Evolutionary conservation across 345 rosid genomes (phyloP), one percentile per base, ranked within the genome.

Genomic region (Murraya koenigii): DNA sequence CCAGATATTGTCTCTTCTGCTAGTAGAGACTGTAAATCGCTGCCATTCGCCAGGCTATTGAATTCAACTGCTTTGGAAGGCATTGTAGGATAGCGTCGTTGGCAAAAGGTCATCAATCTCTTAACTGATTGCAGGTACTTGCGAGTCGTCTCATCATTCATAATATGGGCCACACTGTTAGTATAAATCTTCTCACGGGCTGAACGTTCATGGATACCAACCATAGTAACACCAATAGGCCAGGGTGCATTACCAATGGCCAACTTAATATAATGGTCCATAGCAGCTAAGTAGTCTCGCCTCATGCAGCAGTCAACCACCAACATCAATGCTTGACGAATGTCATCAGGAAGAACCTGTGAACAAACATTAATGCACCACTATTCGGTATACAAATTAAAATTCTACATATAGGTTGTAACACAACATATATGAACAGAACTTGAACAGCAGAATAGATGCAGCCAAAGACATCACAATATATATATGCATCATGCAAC

Each of bases 171-270:
- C 38, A 96, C 99, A 86, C 97, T 94, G 85, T 92, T 96, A 10
- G 99, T 96, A 79, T 91, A 88, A 78, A 94, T 94, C 90, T 96
- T 96, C 88, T 96, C 98, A 26, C 98, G 97, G 7, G 99, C 98
- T 39, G 98, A 96, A 82, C 98, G 97, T 80, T 96, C 99, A 39
- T 96, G 99, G 80, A 96, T 96, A 86, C 99, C 99, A 88, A 96
- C 99, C 99, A 96, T 96, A 86, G 99, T 96, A 23, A 96, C 99
- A 81, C 98, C 97, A 44, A 96, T 96, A 44, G 99, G 99, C 99
- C 99, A 96, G 23, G 98, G 98, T 20, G 98, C 99, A 79, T 94
- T 96, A 8, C 99, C 99, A 14, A 96, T 96, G 25, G 98, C 97
- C 84, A 96, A 61, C 82, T 85, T 92, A 80, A 96, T 96, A 79